These are phyloP conservation scores for Zostera marina DNA, from an alignment of 116 monocot species.

Conservation along the genomic window DNA sequence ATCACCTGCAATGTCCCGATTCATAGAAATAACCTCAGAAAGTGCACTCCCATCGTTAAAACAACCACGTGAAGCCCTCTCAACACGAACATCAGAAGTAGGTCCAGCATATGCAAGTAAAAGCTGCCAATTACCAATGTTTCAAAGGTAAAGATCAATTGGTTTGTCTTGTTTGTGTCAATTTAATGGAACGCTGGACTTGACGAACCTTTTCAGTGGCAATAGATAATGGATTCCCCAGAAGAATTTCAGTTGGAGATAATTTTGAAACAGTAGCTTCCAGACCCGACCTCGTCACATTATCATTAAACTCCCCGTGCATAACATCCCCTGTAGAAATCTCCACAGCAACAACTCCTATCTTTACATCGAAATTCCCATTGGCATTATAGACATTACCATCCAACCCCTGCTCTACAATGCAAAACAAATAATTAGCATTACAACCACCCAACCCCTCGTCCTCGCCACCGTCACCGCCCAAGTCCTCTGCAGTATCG, in stretches of 20 bases:
- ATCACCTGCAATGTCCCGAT: constrained; percentile 29
- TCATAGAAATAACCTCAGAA: constrained; percentile 68
- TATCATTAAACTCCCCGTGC: constrained; percentile 81
- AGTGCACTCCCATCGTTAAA: constrained; percentile 71
- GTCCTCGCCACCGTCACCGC: constrained; percentile 10
- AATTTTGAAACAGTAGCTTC: constrained; percentile 66
- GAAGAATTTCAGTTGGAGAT: constrained; percentile 67
- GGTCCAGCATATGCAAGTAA: constrained; percentile 59
- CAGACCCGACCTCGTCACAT: constrained; percentile 54
- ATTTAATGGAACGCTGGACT: not conserved
- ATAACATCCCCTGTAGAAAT: constrained; percentile 85
- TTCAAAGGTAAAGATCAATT: not conserved
- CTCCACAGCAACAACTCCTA: constrained; percentile 76
- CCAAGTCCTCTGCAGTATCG: constrained; percentile 68
- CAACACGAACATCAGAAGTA: constrained; percentile 60
- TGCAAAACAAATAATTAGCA: constrained; percentile 58
- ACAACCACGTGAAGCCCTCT: constrained; percentile 40
- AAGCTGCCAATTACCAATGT: constrained; percentile 27
- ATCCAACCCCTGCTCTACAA: constrained; percentile 38
- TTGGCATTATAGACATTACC: constrained; percentile 7
- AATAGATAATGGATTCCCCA: constrained; percentile 51
- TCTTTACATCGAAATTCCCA: constrained; percentile 42
- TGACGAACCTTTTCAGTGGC: constrained; percentile 64
- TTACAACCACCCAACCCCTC: constrained; percentile 8
- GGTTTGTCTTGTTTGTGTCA: not conserved